phyloP scores from a whole-genome alignment of 371 early-diverging fungal species.

The Entomophthora muscae region DNA sequence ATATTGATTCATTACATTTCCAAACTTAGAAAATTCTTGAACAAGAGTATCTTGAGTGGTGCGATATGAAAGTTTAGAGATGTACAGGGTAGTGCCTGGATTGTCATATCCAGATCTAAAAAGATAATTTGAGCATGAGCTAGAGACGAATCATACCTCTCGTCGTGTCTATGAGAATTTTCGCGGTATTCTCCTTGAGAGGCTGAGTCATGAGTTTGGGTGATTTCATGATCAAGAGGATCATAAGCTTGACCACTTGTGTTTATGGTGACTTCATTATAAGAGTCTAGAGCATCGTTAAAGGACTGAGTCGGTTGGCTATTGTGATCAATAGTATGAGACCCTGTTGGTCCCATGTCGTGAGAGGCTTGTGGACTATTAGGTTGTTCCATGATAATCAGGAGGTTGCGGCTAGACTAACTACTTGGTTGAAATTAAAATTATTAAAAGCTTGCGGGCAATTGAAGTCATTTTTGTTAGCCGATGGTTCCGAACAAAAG shows the following conservation, averaged over 20 bases:
- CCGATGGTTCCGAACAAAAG: background rate
- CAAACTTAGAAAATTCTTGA: constrained; percentile 41
- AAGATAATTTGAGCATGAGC: background rate
- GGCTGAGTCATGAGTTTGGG: background rate
- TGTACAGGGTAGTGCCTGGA: constrained; percentile 1
- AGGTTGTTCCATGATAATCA: background rate
- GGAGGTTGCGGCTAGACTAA: background rate
- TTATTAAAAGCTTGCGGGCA: background rate
- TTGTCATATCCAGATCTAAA: constrained; percentile 3
- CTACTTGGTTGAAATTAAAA: background rate
- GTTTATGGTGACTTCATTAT: background rate
- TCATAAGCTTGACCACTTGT: background rate
- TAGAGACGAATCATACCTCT: background rate
- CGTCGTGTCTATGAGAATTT: background rate
- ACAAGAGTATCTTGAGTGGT: constrained; percentile 2
- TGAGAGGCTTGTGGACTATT: background rate
- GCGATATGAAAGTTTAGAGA: constrained; percentile 3
- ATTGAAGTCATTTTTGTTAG: background rate
- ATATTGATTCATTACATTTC: constrained; percentile 27
- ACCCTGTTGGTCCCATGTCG: background rate
- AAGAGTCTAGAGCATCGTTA: background rate
- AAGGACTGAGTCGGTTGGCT: background rate
- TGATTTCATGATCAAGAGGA: background rate
- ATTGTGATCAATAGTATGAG: background rate
- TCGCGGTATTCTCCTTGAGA: background rate